Conservation (phyloP, 805 yeast genomes). For the Metschnikowia bowlesiae region DNA sequence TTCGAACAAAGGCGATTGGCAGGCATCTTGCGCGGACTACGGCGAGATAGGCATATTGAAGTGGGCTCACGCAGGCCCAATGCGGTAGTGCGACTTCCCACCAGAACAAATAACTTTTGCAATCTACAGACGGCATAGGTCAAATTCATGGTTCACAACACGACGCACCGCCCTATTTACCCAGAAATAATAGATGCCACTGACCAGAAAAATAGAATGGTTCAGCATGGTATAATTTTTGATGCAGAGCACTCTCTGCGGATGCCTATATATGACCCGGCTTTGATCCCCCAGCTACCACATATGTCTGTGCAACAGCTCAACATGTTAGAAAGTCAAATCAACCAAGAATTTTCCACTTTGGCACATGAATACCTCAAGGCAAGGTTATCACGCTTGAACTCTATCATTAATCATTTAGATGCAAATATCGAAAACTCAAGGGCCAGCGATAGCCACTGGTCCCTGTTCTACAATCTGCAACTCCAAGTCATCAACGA, state of each 20-base stretch:
- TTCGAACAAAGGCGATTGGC: neutral
- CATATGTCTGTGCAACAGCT: conserved; percentile 23
- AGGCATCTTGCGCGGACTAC: neutral
- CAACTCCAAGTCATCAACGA: conserved; percentile 33
- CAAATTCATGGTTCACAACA: conserved; percentile 1
- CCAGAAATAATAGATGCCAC: neutral
- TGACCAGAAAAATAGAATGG: neutral
- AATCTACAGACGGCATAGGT: conserved; percentile 1
- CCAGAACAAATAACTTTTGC: conserved; percentile 4
- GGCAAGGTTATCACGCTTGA: conserved; percentile 27
- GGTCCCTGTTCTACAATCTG: conserved; percentile 29
- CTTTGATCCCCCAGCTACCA: conserved; percentile 15
- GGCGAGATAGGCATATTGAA: neutral
- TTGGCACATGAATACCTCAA: conserved; percentile 23
- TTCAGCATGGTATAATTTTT: neutral
- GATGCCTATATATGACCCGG: conserved; percentile 11
- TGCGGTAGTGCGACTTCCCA: conserved; percentile 5
- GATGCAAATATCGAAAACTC: conserved; percentile 23
- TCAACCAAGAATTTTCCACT: conserved; percentile 22
- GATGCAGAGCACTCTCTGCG: neutral
- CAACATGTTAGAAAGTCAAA: conserved; percentile 17
- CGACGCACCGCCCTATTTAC: neutral
- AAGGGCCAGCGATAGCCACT: conserved; percentile 27
- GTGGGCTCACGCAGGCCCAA: conserved; percentile 3
- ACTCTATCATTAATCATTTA: conserved; percentile 22